phyloP scores from a whole-genome alignment of 148 eudicot species.

The Arctostaphylos glauca region DNA sequence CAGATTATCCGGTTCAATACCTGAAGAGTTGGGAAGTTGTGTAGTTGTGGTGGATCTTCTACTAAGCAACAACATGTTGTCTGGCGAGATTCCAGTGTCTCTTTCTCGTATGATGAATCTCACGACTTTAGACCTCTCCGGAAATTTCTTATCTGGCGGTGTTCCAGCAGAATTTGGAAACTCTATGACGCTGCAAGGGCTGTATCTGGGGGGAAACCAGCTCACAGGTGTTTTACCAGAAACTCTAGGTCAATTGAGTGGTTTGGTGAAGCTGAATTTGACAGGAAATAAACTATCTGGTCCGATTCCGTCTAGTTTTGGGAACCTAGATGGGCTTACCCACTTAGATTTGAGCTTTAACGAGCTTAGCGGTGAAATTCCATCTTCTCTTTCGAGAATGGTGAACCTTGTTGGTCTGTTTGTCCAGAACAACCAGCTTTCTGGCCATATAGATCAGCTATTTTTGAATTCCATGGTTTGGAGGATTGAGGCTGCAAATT shows the following conservation, averaged over 20 bases:
- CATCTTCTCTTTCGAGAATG: conserved; percentile 37
- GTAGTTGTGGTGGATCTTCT: conserved; percentile 46
- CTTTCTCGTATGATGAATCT: conserved; percentile 36
- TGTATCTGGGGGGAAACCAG: conserved; percentile 43
- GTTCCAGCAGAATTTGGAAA: conserved; percentile 40
- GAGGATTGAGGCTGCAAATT: conserved; percentile 39
- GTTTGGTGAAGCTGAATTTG: conserved; percentile 51
- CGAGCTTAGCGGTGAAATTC: conserved; percentile 35
- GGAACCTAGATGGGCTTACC: conserved; percentile 39
- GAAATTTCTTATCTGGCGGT: conserved; percentile 33
- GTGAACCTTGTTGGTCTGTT: conserved; percentile 47
- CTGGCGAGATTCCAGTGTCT: conserved; percentile 43
- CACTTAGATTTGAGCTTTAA: conserved; percentile 52
- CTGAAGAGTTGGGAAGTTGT: conserved; percentile 46
- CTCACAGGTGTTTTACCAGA: conserved; percentile 41
- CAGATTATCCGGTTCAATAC: conserved; percentile 39
- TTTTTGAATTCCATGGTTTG: conserved; percentile 31
- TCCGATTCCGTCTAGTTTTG: conserved; percentile 36
- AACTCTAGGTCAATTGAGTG: conserved; percentile 36
- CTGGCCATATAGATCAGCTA: conserved; percentile 34
- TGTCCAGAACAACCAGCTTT: conserved; percentile 39
- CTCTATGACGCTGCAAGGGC: conserved; percentile 35
- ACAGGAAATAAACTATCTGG: conserved; percentile 41
- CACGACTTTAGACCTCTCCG: conserved; percentile 44
- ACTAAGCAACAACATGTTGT: conserved; percentile 39